These are phyloP conservation scores for Chamaenerion angustifolium DNA, from an alignment of 345 rosid genomes.

Conservation along the genomic window DNA sequence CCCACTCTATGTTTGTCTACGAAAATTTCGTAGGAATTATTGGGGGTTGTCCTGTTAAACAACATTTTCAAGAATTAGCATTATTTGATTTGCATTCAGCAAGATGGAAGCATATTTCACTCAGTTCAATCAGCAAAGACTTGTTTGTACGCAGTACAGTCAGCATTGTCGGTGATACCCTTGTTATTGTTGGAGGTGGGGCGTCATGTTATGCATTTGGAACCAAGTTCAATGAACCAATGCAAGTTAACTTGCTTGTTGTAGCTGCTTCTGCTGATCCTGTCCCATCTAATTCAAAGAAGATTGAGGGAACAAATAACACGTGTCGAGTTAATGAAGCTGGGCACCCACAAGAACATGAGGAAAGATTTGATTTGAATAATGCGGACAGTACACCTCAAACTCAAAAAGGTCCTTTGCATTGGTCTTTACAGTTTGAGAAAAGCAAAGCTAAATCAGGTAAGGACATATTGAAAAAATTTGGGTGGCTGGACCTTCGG, in stretches of 20 bases:
- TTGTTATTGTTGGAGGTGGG: slow-evolving; percentile 77
- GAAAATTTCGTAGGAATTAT: slow-evolving; percentile 53
- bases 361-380: slow-evolving; percentile 12
- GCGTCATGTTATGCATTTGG: slow-evolving; percentile 98
- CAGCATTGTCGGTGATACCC: slow-evolving; percentile 58
- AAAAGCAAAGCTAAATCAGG: slow-evolving; percentile 58
- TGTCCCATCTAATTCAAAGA: neutral
- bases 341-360: slow-evolving; percentile 12
- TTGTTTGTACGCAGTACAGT: slow-evolving; percentile 65
- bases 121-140: slow-evolving; percentile 47
- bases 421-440: slow-evolving; percentile 44
- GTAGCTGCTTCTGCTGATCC: slow-evolving; percentile 18
- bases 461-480: slow-evolving; percentile 69
- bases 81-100: slow-evolving; percentile 41
- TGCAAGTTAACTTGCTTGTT: slow-evolving; percentile 45
- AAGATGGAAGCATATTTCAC: slow-evolving; percentile 50
- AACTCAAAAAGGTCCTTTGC: slow-evolving; percentile 11
- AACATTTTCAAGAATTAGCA: slow-evolving; percentile 55
- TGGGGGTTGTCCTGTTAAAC: slow-evolving; percentile 85
- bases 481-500: slow-evolving; percentile 76
- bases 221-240: slow-evolving; percentile 75
- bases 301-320: slow-evolving; percentile 9
- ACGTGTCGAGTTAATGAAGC: slow-evolving; percentile 12
- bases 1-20: slow-evolving; percentile 77
- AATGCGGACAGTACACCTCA: slow-evolving; percentile 9